These are phyloP conservation scores for Rheum nobile DNA, from an alignment of 148 eudicot species.

Conservation along the genomic window DNA sequence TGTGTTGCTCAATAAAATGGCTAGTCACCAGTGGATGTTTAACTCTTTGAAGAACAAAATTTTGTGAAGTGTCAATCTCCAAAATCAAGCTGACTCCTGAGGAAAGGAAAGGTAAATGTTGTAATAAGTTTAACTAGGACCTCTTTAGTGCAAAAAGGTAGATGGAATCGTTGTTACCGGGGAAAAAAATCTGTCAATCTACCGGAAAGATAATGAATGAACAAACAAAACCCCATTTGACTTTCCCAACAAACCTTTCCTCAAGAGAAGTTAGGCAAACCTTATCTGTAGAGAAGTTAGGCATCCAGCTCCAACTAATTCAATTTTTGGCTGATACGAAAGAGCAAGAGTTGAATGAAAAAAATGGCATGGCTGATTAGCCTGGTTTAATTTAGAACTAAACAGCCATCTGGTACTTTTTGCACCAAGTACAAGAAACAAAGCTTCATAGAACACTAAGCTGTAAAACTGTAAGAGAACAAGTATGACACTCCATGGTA, in stretches of 20 bases:
- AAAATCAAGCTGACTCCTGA: constrained; percentile 55
- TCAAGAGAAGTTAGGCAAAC: neutral
- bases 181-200: neutral
- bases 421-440: neutral
- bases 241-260: neutral
- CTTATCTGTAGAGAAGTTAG: no score
- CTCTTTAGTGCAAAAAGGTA: neutral
- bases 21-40: constrained; percentile 34
- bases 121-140: neutral
- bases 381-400: neutral
- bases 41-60: constrained; percentile 54
- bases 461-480: neutral
- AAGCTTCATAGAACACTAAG: neutral
- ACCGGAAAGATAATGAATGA: neutral
- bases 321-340: neutral
- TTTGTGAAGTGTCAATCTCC: constrained; percentile 48
- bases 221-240: neutral
- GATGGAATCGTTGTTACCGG: neutral
- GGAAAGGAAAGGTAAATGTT: neutral
- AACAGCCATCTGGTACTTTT: neutral
- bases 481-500: neutral
- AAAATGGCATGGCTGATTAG: neutral
- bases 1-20: constrained; percentile 31
- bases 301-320: neutral
- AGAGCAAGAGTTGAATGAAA: neutral